These are phyloP conservation scores for Parathielavia hyrcaniae DNA, from an alignment of 495 filamentous ascomycete species.

Conservation along the genomic window DNA sequence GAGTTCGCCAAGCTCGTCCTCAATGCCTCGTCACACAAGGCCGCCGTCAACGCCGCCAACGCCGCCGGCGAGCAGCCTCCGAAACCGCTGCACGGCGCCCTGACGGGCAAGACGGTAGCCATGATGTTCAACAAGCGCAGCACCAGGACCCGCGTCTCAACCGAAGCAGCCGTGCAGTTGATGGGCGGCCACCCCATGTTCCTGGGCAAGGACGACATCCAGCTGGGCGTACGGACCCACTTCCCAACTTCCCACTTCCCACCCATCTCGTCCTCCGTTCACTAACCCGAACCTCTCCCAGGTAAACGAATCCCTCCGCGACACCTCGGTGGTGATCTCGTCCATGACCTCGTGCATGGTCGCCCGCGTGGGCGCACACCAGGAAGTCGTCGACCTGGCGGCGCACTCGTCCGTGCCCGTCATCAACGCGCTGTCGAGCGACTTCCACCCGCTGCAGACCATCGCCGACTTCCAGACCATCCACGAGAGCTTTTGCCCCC, in stretches of 20 bases:
- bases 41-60: conserved; percentile 64
- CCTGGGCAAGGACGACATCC: conserved; percentile 88
- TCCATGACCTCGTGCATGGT: conserved; percentile 90
- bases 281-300: conserved; percentile 28
- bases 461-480: conserved; percentile 91
- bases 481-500: conserved; percentile 55
- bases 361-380: conserved; percentile 78
- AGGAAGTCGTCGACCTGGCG: conserved; percentile 71
- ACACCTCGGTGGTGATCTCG: conserved; percentile 82
- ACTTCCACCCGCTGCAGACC: conserved; percentile 86
- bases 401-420: conserved; percentile 79
- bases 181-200: conserved; percentile 96
- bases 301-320: conserved; percentile 85
- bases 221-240: conserved; percentile 63
- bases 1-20: conserved; percentile 77
- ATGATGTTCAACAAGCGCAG: conserved; percentile 95
- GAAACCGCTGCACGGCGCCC: conserved; percentile 41
- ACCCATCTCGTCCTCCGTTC: neutral
- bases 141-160: conserved; percentile 86
- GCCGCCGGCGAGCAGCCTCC: conserved; percentile 41
- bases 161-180: conserved; percentile 73
- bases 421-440: conserved; percentile 87
- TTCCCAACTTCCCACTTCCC: neutral
- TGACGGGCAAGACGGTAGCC: conserved; percentile 73
- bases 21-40: conserved; percentile 72